Evolutionary conservation across 2,329 filamentous ascomycete genomes (phyloP).

Genomic region (Ceratocystis lukuohia): DNA sequence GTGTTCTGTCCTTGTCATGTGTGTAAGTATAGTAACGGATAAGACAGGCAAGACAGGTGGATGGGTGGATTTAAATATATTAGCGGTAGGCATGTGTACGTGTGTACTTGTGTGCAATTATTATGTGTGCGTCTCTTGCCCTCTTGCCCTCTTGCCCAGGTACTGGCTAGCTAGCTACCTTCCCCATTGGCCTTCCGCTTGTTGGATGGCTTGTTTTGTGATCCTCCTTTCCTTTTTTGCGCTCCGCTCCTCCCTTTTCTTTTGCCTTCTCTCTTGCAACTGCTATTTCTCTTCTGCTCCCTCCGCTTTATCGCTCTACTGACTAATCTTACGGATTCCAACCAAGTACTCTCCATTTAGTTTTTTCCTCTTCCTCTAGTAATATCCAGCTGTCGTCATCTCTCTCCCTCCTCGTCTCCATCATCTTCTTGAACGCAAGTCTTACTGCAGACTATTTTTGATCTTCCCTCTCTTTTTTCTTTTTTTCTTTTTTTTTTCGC

Average conservation of each 20-base stretch:
- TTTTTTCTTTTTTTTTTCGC: not conserved
- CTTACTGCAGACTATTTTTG: not conserved
- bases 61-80: too few species aligned
- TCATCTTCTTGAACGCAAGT: not conserved
- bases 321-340: too few species aligned
- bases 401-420: not conserved
- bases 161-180: not conserved
- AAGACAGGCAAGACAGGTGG: not conserved
- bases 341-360: not conserved
- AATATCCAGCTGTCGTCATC: not conserved
- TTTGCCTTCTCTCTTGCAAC: not conserved
- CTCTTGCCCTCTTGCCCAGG: not conserved
- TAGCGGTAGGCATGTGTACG: not conserved
- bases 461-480: not conserved
- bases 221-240: not conserved
- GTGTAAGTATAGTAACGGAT: not conserved
- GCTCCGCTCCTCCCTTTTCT: not conserved
- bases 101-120: not conserved
- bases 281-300: not conserved
- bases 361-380: not conserved
- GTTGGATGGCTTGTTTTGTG: not conserved
- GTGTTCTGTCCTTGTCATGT: too few species aligned
- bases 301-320: not conserved
- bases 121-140: not conserved
- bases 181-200: slow-evolving; percentile 3